Percentiles rank a stretch among this genome's conserved stretches.
These are phyloP conservation scores for Coemansia sp. DNA, from an alignment of 192 early-diverging fungal genomes.

Conservation along the genomic window DNA sequence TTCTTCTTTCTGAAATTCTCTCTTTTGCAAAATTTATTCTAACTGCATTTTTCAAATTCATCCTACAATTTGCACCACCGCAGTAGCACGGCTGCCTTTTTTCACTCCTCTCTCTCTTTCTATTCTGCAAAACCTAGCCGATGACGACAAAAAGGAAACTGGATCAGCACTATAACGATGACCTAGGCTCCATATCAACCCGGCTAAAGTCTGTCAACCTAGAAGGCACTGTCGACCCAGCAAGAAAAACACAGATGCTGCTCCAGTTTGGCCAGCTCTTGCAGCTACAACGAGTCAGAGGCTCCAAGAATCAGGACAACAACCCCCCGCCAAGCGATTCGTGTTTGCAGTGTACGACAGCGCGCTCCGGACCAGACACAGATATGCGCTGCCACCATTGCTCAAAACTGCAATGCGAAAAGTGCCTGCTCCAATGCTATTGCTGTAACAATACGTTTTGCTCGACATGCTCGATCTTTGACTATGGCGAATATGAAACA, in stretches of 20 bases:
- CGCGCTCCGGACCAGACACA: background rate
- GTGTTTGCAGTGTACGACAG: conserved; percentile 28
- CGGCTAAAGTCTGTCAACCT: conserved; percentile 30
- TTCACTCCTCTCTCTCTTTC: background rate
- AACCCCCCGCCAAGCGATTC: background rate
- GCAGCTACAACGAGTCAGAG: conserved; percentile 21
- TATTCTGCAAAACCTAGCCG: background rate
- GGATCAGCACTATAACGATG: conserved; percentile 14
- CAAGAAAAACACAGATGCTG: conserved; percentile 40
- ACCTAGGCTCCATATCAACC: background rate
- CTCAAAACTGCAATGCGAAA: conserved; percentile 18
- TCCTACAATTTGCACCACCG: background rate
- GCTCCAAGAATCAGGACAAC: background rate
- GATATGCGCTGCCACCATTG: conserved; percentile 31
- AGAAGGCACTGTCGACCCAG: conserved; percentile 17
- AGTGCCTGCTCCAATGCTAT: conserved; percentile 36
- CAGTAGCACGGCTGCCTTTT: background rate
- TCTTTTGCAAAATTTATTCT: background rate
- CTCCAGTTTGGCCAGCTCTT: conserved; percentile 44
- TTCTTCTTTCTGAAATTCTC: background rate
- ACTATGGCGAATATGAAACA: conserved; percentile 45
- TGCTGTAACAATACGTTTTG: conserved; percentile 42
- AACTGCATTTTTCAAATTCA: background rate
- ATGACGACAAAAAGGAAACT: conserved; percentile 43
- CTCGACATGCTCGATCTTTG: conserved; percentile 39